Percentiles rank a stretch among this genome's conserved stretches.
phyloP scores from a whole-genome alignment of 2,329 filamentous ascomycete genomes.

The Venturia asperata region DNA sequence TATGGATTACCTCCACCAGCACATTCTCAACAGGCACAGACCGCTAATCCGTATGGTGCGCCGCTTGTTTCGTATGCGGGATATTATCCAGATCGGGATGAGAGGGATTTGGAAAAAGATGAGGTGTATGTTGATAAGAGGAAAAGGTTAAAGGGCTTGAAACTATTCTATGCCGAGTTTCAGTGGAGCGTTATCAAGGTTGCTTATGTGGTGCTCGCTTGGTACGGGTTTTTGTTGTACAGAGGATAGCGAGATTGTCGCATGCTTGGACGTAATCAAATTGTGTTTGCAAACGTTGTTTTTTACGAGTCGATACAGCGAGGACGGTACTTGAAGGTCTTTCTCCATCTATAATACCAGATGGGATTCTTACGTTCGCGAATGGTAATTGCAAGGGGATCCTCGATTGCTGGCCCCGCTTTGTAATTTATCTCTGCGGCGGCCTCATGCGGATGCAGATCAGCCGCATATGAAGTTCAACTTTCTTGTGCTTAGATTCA shows the following conservation, averaged over 20 bases:
- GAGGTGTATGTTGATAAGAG: constrained; percentile 26
- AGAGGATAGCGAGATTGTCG: background rate
- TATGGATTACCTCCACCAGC: constrained; percentile 26
- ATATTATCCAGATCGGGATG: constrained; percentile 30
- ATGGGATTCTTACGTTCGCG: no score
- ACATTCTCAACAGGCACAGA: constrained; percentile 12
- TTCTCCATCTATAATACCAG: no score
- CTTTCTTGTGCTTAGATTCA: no score
- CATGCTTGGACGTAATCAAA: background rate
- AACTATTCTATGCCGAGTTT: constrained; percentile 53
- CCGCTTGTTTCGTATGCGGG: constrained; percentile 38
- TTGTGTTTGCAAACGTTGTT: no score
- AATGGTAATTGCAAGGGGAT: no score
- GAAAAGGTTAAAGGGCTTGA: constrained; percentile 33
- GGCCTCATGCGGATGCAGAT: no score
- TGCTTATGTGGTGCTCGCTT: constrained; percentile 53
- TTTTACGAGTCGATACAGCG: no score
- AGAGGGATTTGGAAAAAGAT: constrained; percentile 29
- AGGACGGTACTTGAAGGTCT: no score
- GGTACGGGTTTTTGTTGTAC: constrained; percentile 50
- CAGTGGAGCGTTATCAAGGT: constrained; percentile 56
- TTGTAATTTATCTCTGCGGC: no score
- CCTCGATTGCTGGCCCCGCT: no score
- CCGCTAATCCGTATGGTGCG: constrained; percentile 24
- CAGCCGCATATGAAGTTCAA: no score